A percentile compares a stretch with the other conserved stretches of the same genome.
Conservation (phyloP, 768 basidiomycete species). For the Termitomyces sp. region DNA sequence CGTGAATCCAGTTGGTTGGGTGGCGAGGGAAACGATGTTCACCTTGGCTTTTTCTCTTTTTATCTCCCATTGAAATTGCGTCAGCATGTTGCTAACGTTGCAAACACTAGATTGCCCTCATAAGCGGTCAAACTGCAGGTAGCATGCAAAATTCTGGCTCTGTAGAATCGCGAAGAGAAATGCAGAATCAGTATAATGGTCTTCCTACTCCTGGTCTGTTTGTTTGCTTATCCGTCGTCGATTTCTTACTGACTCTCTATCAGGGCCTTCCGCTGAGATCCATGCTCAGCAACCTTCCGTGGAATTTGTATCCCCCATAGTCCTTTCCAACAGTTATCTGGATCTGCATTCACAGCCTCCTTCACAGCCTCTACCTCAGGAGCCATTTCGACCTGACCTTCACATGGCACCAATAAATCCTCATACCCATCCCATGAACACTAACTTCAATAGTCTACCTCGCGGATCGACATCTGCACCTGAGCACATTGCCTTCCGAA, state of each 20-base stretch:
- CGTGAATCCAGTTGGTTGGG: neutral
- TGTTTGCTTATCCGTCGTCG: neutral
- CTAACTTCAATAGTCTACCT: slow-evolving; percentile 8
- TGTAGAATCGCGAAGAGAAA: slow-evolving; percentile 24
- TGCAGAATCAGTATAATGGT: slow-evolving; percentile 37
- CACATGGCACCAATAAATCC: slow-evolving; percentile 18
- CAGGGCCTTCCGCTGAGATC: slow-evolving; percentile 65
- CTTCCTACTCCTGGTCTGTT: slow-evolving; percentile 67
- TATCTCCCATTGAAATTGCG: neutral
- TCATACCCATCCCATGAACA: slow-evolving; percentile 18
- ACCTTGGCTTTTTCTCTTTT: neutral
- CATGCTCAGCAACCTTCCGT: slow-evolving; percentile 51
- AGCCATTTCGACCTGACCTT: slow-evolving; percentile 15
- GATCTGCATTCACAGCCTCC: slow-evolving; percentile 13
- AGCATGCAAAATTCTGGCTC: slow-evolving; percentile 29
- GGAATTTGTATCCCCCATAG: slow-evolving; percentile 63
- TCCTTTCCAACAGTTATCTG: slow-evolving; percentile 38
- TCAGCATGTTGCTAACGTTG: slow-evolving; percentile 3
- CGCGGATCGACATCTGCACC: slow-evolving; percentile 60
- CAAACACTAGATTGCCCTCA: slow-evolving; percentile 57
- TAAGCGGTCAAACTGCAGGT: slow-evolving; percentile 45
- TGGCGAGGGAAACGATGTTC: neutral
- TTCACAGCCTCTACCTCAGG: slow-evolving; percentile 14
- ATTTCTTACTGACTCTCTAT: neutral
- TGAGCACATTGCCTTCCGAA: slow-evolving; percentile 67